Evolutionary conservation across 345 rosid species (phyloP).

Genomic region (Populus simonii): DNA sequence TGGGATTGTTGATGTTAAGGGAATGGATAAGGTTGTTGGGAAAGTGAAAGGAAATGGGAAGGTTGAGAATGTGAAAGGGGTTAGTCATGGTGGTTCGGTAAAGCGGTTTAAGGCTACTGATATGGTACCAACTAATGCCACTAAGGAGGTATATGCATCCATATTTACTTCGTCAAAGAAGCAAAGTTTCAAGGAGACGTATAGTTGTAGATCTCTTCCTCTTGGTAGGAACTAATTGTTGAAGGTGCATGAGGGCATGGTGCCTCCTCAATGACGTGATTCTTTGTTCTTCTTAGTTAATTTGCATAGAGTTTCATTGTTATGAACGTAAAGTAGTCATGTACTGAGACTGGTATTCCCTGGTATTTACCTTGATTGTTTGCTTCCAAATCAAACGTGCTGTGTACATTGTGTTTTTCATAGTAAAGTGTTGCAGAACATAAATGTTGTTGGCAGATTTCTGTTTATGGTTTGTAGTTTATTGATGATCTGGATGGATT

Average conservation of each 20-base stretch:
- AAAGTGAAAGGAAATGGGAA: conserved; percentile 44
- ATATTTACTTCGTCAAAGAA: conserved; percentile 83
- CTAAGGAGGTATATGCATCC: conserved; percentile 80
- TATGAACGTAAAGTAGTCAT: not conserved
- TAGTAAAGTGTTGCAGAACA: not conserved
- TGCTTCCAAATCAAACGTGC: not conserved
- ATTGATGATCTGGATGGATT: not conserved
- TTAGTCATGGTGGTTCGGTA: conserved; percentile 27
- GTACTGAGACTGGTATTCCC: not conserved
- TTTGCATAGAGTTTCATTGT: not conserved
- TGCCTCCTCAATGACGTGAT: conserved; percentile 10
- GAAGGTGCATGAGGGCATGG: conserved; percentile 1
- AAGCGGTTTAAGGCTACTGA: conserved; percentile 68
- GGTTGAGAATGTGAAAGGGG: conserved; percentile 33
- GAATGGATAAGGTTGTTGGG: conserved; percentile 30
- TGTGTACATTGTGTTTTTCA: not conserved
- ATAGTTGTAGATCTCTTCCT: conserved; percentile 72
- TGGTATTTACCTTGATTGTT: not conserved
- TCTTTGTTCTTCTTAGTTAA: not conserved
- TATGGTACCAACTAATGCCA: conserved; percentile 72
- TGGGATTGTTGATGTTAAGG: conserved; percentile 33
- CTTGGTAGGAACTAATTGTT: conserved; percentile 72
- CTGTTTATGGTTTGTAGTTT: not conserved
- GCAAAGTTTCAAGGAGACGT: conserved; percentile 71
- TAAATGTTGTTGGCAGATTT: not conserved